Percentiles rank a stretch among this genome's conserved stretches.
Evolutionary conservation across 352 stramenopile genomes (phyloP).

Genomic region (Aphanomyces stellatus): DNA sequence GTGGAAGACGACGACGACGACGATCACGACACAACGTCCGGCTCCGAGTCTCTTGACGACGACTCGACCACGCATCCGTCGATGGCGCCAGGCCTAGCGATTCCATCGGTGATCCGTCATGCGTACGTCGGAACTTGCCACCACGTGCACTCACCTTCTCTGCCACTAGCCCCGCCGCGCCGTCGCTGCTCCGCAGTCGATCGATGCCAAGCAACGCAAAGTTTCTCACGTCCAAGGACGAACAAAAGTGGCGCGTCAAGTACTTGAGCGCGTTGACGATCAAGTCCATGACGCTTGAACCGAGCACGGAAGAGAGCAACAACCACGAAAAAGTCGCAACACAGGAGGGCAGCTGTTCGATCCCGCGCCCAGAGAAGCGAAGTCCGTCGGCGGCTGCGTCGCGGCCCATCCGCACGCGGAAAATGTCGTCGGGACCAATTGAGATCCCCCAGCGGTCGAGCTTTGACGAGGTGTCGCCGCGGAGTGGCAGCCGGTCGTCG

Average conservation of each 20-base stretch:
- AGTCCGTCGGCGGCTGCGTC: background rate
- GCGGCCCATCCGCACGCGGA: background rate
- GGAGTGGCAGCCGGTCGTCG: background rate
- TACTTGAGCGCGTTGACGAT: constrained; percentile 15
- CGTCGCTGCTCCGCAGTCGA: constrained; percentile 8
- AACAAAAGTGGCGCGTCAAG: constrained; percentile 20
- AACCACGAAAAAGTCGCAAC: background rate
- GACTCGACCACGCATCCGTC: background rate
- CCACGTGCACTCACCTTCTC: background rate
- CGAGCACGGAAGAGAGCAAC: background rate
- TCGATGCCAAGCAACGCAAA: constrained; percentile 15
- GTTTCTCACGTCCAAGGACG: background rate
- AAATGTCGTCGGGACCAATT: constrained; percentile 8
- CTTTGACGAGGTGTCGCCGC: background rate
- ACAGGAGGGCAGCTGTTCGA: background rate
- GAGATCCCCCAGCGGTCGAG: constrained; percentile 1
- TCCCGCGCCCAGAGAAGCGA: background rate
- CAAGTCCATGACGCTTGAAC: background rate
- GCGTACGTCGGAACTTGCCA: background rate
- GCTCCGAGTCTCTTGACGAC: background rate
- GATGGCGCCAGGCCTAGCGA: background rate
- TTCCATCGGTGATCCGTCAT: background rate
- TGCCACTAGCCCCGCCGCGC: background rate
- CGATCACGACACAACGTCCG: background rate
- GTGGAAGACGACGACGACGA: constrained; percentile 11